Evolutionary conservation across 2,329 filamentous ascomycete genomes (phyloP).

Genomic region (Tolypocladium sp.): DNA sequence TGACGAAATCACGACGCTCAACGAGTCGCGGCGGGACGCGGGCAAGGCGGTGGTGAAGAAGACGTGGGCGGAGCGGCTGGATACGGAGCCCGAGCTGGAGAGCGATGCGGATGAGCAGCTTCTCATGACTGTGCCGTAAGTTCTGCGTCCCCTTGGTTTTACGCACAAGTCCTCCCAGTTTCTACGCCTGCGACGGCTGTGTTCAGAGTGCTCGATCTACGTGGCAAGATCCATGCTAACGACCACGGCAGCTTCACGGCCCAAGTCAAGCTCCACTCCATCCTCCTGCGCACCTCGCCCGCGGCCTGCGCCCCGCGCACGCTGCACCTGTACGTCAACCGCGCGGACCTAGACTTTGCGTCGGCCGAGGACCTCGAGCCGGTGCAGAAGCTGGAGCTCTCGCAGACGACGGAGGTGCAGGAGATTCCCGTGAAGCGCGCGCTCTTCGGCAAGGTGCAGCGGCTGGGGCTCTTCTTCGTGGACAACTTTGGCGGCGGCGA

Average conservation of each 20-base stretch:
- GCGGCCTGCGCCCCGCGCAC: slow-evolving; percentile 67
- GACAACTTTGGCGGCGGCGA: slow-evolving; percentile 81
- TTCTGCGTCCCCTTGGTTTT: slow-evolving; percentile 9
- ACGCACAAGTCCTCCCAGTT: neutral
- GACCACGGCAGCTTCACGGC: slow-evolving; percentile 66
- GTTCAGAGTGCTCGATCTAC: neutral
- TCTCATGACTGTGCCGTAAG: slow-evolving; percentile 84
- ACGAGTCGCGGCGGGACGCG: slow-evolving; percentile 61
- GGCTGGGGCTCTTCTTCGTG: slow-evolving; percentile 76
- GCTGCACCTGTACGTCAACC: slow-evolving; percentile 81
- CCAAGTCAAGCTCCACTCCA: slow-evolving; percentile 84
- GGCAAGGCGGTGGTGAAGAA: slow-evolving; percentile 77
- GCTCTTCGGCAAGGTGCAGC: slow-evolving; percentile 77
- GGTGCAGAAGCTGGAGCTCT: slow-evolving; percentile 68
- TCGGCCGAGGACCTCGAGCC: slow-evolving; percentile 60
- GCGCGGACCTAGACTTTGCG: slow-evolving; percentile 76
- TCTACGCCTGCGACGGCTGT: neutral
- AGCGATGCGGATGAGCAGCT: slow-evolving; percentile 90
- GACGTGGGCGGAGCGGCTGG: slow-evolving; percentile 76
- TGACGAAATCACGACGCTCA: slow-evolving; percentile 72
- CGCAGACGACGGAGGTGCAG: slow-evolving; percentile 72
- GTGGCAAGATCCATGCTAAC: neutral
- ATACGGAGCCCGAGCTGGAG: slow-evolving; percentile 62
- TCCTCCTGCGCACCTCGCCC: slow-evolving; percentile 73
- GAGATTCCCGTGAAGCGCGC: slow-evolving; percentile 84